Percentiles rank a stretch among this genome's conserved stretches.
Evolutionary conservation across 495 filamentous ascomycete genomes (phyloP).

Genomic region (Trichoderma reesei): DNA sequence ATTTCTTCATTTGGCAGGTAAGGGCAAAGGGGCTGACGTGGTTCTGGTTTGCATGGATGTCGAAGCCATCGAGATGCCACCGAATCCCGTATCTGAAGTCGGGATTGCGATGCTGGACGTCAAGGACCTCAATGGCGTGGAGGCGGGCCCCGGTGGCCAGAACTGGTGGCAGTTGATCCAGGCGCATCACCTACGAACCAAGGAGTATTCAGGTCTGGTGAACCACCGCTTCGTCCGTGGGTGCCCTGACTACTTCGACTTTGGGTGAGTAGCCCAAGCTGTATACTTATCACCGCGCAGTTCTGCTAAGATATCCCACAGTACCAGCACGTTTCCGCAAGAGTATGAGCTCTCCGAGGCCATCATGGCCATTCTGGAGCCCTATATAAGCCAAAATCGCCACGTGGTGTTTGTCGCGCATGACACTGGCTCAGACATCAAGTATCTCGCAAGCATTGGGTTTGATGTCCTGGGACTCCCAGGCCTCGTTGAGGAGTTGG

Average conservation of each 20-base stretch:
- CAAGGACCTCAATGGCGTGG: conserved; percentile 35
- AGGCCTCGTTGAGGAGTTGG: conserved; percentile 53
- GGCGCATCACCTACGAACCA: conserved; percentile 65
- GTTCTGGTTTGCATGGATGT: conserved; percentile 74
- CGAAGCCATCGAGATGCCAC: conserved; percentile 64
- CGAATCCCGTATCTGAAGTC: conserved; percentile 64
- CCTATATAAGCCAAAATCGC: conserved; percentile 29
- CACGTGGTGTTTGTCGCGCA: conserved; percentile 75
- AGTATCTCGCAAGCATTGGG: conserved; percentile 49
- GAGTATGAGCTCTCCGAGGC: conserved; percentile 10
- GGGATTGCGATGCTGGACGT: conserved; percentile 80
- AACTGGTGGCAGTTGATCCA: conserved; percentile 58
- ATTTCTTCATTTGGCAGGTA: conserved; percentile 20
- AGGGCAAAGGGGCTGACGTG: conserved; percentile 33
- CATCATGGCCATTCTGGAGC: conserved; percentile 23
- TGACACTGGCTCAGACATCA: conserved; percentile 53
- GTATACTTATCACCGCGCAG: conserved; percentile 22
- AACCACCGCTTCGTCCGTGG: conserved; percentile 60
- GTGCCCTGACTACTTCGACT: conserved; percentile 65
- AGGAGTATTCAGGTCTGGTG: conserved; percentile 50
- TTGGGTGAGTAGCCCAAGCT: conserved; percentile 42
- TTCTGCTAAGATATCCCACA: conserved; percentile 25
- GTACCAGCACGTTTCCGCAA: conserved; percentile 25
- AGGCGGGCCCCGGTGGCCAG: conserved; percentile 49
- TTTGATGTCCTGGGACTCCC: conserved; percentile 44